These are phyloP conservation scores for Fraxinus albicans DNA, from an alignment of 305 asterid genomes.

Conservation along the genomic window DNA sequence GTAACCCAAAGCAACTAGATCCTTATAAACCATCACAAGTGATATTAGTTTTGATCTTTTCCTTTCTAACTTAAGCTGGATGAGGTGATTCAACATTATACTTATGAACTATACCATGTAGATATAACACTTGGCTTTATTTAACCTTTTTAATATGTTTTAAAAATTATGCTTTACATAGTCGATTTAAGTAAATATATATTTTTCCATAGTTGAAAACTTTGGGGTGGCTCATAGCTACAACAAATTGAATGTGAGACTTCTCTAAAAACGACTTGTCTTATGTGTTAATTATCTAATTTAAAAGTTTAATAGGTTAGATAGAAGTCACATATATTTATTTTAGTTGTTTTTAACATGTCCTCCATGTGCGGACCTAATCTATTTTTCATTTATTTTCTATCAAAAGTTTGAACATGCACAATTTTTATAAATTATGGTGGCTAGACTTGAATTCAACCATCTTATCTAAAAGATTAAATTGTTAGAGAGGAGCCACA, in stretches of 20 bases:
- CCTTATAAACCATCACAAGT: not conserved
- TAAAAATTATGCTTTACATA: not conserved
- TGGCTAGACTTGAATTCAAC: not conserved
- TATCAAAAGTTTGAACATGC: not conserved
- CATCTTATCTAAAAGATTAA: not conserved
- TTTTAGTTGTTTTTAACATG: not conserved
- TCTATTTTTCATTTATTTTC: not conserved
- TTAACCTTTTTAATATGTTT: not conserved
- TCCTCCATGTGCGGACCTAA: not conserved
- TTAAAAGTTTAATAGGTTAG: not conserved
- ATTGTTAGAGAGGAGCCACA: not conserved
- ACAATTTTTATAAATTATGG: not conserved
- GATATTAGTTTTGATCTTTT: not conserved
- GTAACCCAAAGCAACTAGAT: not conserved
- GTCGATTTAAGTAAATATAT: not conserved
- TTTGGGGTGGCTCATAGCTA: not conserved
- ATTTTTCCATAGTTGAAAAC: not conserved
- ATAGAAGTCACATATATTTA: not conserved
- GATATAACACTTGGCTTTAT: not conserved
- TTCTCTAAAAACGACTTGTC: not conserved
- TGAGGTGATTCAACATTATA: not conserved
- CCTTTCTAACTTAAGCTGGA: not conserved
- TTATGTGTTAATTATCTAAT: not conserved
- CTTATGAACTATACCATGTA: not conserved
- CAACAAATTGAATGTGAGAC: not conserved